phyloP scores from a whole-genome alignment of 2,329 filamentous ascomycete species.

The Clonostachys chloroleuca region DNA sequence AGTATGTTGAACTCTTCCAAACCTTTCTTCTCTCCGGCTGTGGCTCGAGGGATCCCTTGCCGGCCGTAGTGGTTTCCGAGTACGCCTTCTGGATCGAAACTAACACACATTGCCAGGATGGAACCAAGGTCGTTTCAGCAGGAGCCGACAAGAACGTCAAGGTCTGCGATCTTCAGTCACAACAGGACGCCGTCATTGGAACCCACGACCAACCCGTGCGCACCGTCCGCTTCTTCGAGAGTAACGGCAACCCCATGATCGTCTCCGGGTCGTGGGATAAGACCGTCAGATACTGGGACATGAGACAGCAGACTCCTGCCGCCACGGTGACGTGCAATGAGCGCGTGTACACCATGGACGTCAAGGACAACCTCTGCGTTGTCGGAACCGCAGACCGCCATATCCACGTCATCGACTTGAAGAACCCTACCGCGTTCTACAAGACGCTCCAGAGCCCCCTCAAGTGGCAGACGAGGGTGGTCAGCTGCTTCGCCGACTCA shows the following conservation, averaged over 20 bases:
- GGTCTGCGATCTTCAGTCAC: constrained; percentile 74
- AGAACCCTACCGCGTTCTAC: constrained; percentile 85
- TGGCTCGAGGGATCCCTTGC: neutral
- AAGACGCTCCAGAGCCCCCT: constrained; percentile 94
- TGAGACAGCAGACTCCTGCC: constrained; percentile 61
- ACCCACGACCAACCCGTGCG: constrained; percentile 82
- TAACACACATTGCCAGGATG: constrained; percentile 60
- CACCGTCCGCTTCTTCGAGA: constrained; percentile 73
- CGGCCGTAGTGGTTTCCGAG: no score
- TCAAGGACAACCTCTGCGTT: constrained; percentile 82
- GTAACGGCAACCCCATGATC: constrained; percentile 70
- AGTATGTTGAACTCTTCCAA: constrained; percentile 45
- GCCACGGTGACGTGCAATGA: constrained; percentile 67
- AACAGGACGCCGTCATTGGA: constrained; percentile 68
- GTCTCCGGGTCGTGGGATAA: constrained; percentile 93
- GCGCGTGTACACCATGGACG: constrained; percentile 87
- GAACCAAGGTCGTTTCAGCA: constrained; percentile 79
- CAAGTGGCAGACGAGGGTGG: constrained; percentile 96
- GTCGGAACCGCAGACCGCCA: constrained; percentile 91
- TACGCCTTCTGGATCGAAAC: no score
- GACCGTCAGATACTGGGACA: constrained; percentile 85
- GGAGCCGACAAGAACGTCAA: constrained; percentile 90
- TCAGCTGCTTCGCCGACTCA: constrained; percentile 91
- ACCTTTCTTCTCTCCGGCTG: neutral
- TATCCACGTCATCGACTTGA: constrained; percentile 91